Conservation (phyloP, 2,329 filamentous ascomycete species). For the Polytolypa hystricis region DNA sequence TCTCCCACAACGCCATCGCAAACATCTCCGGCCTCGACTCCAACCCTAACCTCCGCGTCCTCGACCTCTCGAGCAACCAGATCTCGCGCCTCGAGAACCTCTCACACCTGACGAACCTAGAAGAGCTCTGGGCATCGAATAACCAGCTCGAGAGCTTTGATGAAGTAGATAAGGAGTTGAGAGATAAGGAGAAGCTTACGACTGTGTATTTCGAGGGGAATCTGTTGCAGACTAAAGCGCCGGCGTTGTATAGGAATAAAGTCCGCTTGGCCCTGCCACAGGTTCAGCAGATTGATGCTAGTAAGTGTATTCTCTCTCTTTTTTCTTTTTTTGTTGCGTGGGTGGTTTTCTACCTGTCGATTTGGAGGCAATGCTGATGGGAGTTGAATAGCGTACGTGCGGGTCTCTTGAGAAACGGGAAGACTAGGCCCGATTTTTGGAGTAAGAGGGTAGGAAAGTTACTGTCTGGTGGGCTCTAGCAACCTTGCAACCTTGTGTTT, state of each 20-base stretch:
- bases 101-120: slow-evolving; percentile 55
- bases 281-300: slow-evolving; percentile 89
- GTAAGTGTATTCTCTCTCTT: no score
- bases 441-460: no score
- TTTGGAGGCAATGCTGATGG: no score
- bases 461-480: no score
- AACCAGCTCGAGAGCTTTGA: slow-evolving; percentile 70
- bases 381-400: no score
- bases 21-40: slow-evolving; percentile 61
- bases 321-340: no score
- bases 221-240: slow-evolving; percentile 65
- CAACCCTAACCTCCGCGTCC: slow-evolving; percentile 57
- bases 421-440: no score
- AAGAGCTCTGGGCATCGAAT: slow-evolving; percentile 91
- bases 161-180: slow-evolving; percentile 66
- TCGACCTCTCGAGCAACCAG: slow-evolving; percentile 86
- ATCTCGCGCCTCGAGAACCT: slow-evolving; percentile 65
- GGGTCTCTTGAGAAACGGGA: no score
- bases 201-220: slow-evolving; percentile 98
- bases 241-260: slow-evolving; percentile 91
- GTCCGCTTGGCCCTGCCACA: slow-evolving; percentile 77
- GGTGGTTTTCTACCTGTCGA: no score
- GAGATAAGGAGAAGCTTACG: slow-evolving; percentile 65
- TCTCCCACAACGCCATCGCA: slow-evolving; percentile 85
- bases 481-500: no score